These are phyloP conservation scores for Dissophora globulifera DNA, from an alignment of 192 early-diverging fungal genomes.

Conservation along the genomic window DNA sequence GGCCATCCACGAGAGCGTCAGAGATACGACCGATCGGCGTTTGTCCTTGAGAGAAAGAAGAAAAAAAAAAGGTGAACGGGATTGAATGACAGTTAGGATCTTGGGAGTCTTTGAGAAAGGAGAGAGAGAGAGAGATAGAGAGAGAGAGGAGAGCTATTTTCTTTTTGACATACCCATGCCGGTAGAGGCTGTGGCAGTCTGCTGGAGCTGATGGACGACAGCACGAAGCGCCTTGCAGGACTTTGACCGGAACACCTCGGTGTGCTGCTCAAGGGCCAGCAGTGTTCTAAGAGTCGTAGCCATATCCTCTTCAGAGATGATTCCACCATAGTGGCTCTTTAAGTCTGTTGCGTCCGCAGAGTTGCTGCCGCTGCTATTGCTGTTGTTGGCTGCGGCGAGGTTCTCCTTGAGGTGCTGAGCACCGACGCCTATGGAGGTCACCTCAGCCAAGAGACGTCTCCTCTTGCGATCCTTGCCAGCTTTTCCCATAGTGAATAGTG, in stretches of 20 bases:
- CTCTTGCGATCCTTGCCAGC: conserved; percentile 65
- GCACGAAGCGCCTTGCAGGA: conserved; percentile 64
- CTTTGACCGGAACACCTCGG: conserved; percentile 60
- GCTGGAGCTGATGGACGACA: conserved; percentile 60
- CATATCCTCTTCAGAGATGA: conserved; percentile 57
- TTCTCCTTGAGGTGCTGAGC: conserved; percentile 23
- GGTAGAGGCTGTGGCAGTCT: conserved; percentile 52
- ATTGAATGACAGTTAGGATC: neutral
- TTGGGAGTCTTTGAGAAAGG: neutral
- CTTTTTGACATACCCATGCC: conserved; percentile 45
- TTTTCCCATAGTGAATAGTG: conserved; percentile 63
- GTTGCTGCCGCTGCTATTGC: no score
- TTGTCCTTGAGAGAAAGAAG: conserved; percentile 21
- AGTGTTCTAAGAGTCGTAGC: conserved; percentile 62
- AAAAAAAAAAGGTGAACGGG: neutral
- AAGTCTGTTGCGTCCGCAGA: neutral
- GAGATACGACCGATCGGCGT: conserved; percentile 61
- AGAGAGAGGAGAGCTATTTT: no score
- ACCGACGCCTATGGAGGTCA: conserved; percentile 12
- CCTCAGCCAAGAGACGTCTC: conserved; percentile 60
- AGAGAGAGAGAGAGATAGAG: no score
- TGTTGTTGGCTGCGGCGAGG: no score
- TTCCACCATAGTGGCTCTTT: conserved; percentile 11
- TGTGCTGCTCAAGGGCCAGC: conserved; percentile 52
- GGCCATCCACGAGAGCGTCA: conserved; percentile 60